Base-by-base conservation (phyloP, 257 asterid species). In the Nicotiana noctiflora region DNA sequence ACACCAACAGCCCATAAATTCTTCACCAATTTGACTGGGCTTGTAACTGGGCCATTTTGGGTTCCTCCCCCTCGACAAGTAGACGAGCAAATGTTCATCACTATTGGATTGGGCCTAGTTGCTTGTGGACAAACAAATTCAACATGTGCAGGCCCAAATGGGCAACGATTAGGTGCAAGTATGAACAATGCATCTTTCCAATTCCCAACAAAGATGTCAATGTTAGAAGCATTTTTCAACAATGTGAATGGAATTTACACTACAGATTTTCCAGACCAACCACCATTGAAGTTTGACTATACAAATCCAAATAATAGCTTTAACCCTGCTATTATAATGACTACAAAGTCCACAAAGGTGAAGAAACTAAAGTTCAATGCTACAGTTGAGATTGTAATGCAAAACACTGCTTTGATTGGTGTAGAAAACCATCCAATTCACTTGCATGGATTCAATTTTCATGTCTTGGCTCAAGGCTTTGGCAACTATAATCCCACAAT, bases 261-360 rank as follows among this genome's bases (percentile, higher is more conserved):
- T 14, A 29, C 80, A 40, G 80, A 76, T 29, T 76, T 76, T 18
- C 80, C 80, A 32, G 18, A 76, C 55, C 68, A 60, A 40, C 80
- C 80, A 34, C 68, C 80, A 23, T 19, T 76, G 55, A 76, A 4
- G 25, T 76, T 76, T 60, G 68, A 56, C 12, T 76, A 76, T 21
- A 76, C 80, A 53, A 76, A 76, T 40, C 52, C 80, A 1, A 76
- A 32, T 11, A 27, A 18, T 34, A 76, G 80, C 27, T 31, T 55
- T 12, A 76, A 76, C n/a, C 31, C 80, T 57, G 31, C 67, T 6
- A 18, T 76, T 57, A 32, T 76, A 53, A 76, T 56, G 80, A 76
- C 80, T 31, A 76, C 80, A 34, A 76, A 76, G n/a, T 76, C 80
- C 2, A 76, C 80, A 31, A 76, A 76, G 80, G 80, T 76, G 49